phyloP scores from a whole-genome alignment of 371 early-diverging fungal species.

The Mucor irregularis region DNA sequence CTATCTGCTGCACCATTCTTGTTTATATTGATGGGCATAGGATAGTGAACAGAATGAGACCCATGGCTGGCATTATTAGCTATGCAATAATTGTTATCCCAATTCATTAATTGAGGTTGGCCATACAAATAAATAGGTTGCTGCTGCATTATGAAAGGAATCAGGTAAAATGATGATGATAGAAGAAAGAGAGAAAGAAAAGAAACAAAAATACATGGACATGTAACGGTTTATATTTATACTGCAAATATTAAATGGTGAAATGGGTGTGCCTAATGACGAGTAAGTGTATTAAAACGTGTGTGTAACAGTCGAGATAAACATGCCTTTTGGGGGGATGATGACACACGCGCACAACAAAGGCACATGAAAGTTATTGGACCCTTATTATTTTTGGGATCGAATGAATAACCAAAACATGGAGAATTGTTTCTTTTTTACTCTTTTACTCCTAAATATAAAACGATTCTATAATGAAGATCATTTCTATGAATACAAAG shows the following conservation, averaged over 20 bases:
- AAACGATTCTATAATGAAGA: no score
- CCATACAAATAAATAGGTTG: background rate
- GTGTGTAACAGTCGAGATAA: background rate
- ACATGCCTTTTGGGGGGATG: no score
- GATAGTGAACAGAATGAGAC: background rate
- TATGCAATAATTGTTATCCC: background rate
- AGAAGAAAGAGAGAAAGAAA: background rate
- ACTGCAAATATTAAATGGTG: slow-evolving; percentile 16
- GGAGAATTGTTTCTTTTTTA: background rate
- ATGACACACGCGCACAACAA: background rate
- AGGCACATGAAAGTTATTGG: background rate
- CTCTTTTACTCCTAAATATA: background rate
- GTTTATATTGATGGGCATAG: background rate
- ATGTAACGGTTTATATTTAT: background rate
- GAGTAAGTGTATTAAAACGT: background rate
- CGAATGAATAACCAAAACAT: background rate
- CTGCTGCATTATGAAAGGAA: background rate
- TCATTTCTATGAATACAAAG: no score
- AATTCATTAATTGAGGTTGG: background rate
- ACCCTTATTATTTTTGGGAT: background rate
- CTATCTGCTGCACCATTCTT: background rate
- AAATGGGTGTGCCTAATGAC: slow-evolving; percentile 14
- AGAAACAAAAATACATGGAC: background rate
- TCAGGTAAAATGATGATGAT: background rate
- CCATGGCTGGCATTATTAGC: no score